Conservation (phyloP, 257 asterid genomes). For the Solanum bulbocastanum region DNA sequence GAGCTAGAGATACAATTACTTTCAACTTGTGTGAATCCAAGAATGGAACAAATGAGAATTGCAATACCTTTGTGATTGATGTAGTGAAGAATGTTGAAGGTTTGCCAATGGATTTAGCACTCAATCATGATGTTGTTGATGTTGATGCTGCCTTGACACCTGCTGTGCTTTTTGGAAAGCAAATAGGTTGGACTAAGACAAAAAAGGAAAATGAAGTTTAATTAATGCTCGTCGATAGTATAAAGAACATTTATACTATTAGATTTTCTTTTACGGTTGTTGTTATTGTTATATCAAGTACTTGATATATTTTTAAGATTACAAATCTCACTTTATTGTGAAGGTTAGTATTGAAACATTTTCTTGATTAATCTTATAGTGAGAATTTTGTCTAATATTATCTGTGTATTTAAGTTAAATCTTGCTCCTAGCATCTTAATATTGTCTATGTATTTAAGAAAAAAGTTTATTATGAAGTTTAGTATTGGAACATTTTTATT, state of each 20-base stretch:
- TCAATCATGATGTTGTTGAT: neutral
- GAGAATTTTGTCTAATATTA: neutral
- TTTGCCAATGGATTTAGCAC: neutral
- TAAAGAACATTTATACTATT: neutral
- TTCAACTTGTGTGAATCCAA: slow-evolving; percentile 32
- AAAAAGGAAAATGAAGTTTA: neutral
- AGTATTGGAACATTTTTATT: no score
- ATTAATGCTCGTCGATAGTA: neutral
- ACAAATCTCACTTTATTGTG: neutral
- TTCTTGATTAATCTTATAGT: neutral
- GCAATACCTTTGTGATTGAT: slow-evolving; percentile 26
- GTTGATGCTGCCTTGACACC: neutral
- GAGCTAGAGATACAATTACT: slow-evolving; percentile 33
- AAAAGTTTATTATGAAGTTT: no score
- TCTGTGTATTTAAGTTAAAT: neutral
- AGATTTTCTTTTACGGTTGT: neutral
- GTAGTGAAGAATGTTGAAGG: slow-evolving; percentile 8
- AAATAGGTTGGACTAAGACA: neutral
- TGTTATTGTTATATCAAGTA: neutral
- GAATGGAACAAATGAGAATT: slow-evolving; percentile 10
- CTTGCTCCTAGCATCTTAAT: no score
- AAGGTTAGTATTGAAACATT: no score
- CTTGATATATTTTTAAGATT: neutral
- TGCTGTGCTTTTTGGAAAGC: neutral
- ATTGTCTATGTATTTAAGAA: no score